Percentiles rank a stretch among this genome's conserved stretches.
Evolutionary conservation across 176 grass and related monocot genomes (phyloP).

Genomic region (bread wheat (Triticum aestivum)): DNA sequence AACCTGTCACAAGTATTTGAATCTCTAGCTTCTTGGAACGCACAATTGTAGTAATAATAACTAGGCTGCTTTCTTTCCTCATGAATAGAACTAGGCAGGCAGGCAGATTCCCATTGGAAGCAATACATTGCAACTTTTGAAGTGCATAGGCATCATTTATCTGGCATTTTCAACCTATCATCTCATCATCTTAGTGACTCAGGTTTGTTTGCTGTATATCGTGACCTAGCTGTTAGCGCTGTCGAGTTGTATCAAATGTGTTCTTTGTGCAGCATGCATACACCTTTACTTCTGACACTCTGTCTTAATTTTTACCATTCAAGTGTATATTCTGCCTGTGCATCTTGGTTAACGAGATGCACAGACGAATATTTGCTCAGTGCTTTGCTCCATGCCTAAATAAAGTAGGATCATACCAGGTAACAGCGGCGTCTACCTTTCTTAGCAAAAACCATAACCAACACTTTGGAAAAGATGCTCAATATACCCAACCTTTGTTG

Average conservation of each 20-base stretch:
- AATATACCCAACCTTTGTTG: background rate
- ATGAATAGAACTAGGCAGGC: background rate
- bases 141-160: background rate
- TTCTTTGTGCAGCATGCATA: background rate
- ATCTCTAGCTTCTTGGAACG: no score
- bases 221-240: no score
- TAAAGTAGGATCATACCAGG: background rate
- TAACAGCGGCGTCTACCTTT: background rate
- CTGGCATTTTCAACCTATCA: background rate
- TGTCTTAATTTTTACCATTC: background rate
- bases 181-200: background rate
- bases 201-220: background rate
- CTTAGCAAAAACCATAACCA: background rate
- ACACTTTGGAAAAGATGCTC: background rate
- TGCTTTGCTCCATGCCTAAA: background rate
- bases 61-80: background rate
- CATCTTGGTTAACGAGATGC: background rate
- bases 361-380: background rate
- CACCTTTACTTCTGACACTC: background rate
- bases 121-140: background rate
- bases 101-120: background rate
- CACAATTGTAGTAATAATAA: background rate
- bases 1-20: background rate
- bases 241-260: background rate
- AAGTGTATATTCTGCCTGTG: background rate